Evolutionary conservation across 2,329 filamentous ascomycete genomes (phyloP).

Genomic region (Chaetoscypha palmicola): DNA sequence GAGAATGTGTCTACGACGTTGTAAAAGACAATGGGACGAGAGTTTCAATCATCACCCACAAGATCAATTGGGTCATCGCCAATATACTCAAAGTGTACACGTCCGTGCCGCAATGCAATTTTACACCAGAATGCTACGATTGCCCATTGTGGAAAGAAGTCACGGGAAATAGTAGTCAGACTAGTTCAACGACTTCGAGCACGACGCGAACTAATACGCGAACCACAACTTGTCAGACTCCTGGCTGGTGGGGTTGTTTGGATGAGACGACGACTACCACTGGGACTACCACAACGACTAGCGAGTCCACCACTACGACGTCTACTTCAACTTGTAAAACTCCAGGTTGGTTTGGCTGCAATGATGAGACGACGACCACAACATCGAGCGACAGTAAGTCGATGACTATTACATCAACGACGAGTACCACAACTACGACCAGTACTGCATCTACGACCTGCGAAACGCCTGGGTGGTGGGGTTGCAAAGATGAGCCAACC

Average conservation of each 20-base stretch:
- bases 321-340: conserved; percentile 36
- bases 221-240: conserved; percentile 82
- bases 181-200: conserved; percentile 56
- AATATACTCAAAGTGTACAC: conserved; percentile 84
- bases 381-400: conserved; percentile 26
- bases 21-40: conserved; percentile 89
- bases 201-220: conserved; percentile 59
- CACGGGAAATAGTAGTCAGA: conserved; percentile 68
- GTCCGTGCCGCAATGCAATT: conserved; percentile 65
- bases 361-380: conserved; percentile 41
- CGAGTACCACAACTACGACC: conserved; percentile 16
- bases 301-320: conserved; percentile 29
- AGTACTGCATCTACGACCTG: conserved; percentile 31
- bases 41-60: conserved; percentile 83
- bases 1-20: conserved; percentile 86
- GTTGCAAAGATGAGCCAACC: conserved; percentile 40
- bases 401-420: conserved; percentile 22
- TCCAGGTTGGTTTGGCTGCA: conserved; percentile 42
- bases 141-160: conserved; percentile 85
- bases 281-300: conserved; percentile 24
- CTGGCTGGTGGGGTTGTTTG: conserved; percentile 68
- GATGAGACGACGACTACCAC: conserved; percentile 25
- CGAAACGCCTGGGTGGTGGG: conserved; percentile 38
- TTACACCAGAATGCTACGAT: conserved; percentile 76
- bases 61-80: conserved; percentile 79